Evolutionary conservation across 441 rosid genomes (phyloP).

Genomic region (Pelargonium australe): DNA sequence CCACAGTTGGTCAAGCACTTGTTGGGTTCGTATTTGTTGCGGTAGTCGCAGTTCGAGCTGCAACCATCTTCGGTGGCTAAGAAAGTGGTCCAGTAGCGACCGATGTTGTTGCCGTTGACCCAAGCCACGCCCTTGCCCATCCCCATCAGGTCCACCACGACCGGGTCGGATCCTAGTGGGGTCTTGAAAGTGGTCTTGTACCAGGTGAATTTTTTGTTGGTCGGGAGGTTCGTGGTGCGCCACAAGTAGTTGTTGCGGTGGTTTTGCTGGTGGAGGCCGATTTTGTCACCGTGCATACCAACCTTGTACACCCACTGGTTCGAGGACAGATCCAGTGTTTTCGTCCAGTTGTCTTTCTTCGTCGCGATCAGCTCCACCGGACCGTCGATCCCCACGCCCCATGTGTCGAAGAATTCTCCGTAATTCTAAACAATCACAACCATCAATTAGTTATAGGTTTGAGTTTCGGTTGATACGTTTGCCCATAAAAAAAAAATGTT

Average conservation of each 20-base stretch:
- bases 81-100: conserved; percentile 46
- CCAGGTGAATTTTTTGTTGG: conserved; percentile 33
- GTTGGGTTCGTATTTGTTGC: conserved; percentile 24
- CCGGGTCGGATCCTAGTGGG: conserved; percentile 40
- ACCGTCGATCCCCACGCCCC: conserved; percentile 32
- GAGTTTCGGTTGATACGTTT: no score
- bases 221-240: conserved; percentile 25
- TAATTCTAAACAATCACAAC: background rate
- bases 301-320: conserved; percentile 44
- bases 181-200: conserved; percentile 40
- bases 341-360: conserved; percentile 14
- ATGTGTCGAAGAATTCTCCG: background rate
- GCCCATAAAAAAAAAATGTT: background rate
- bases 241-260: conserved; percentile 13
- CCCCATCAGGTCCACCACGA: conserved; percentile 47
- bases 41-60: conserved; percentile 32
- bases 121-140: conserved; percentile 52
- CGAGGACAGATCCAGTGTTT: conserved; percentile 28
- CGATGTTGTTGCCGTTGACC: conserved; percentile 49
- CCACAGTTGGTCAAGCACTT: conserved; percentile 41
- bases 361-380: conserved; percentile 37
- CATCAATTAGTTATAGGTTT: no score
- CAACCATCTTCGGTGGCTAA: conserved; percentile 29
- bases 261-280: conserved; percentile 10
- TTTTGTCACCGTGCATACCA: conserved; percentile 35